Evolutionary conservation across 2,329 filamentous ascomycete species (phyloP), one percentile per base, ranked within the genome.

Genomic region (Geoglossum cookeanum): DNA sequence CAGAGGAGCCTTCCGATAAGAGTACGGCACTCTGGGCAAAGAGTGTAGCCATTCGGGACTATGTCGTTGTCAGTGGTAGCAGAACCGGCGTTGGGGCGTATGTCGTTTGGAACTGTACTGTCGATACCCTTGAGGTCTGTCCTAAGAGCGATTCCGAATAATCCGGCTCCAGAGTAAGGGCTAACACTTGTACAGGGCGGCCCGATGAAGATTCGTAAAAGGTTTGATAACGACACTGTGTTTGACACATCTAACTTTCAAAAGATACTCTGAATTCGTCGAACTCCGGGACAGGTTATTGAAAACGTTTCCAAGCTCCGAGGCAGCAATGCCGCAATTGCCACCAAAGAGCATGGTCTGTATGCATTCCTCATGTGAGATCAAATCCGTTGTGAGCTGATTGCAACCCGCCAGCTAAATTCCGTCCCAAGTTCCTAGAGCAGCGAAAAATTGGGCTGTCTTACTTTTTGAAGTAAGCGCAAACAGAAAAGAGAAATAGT

Each of bases 341-440:
- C 92, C 92, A 49, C 87, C 88, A 37, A 98, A 98, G 72, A 94
- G 87, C 67, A 75, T 94, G 55, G 81, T 97, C 57, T 91, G 85
- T 72, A 86, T 79, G 73, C 68, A 22, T 56, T 60, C 53, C 58
- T 30, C 37, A 8, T 47, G 56, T 51, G 27, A 17, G 15, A 1
- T 9, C 33, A 27, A 33, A 33, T 37, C 35, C 30, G 3, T 53
- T 27, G 22, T 37, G 49, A 35, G 33, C 30, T 53, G 56, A 58
- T 63, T 62, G 65, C 60, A 54, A 57, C 56, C 30, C 57, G 58
- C 55, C 62, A 78, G 76, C 76, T 64, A 76, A 77, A 61, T 95
- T 96, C 66, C 78, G 85, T 55, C 83, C 87, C 9, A 79, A 78
- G 55, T 97, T 98, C 68, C 76, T 98, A 17, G 90, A 96, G 69